A percentile compares a stretch with the other conserved stretches of the same genome.
Conservation (phyloP, 345 rosid species). For the Geranium rotundifolium region DNA sequence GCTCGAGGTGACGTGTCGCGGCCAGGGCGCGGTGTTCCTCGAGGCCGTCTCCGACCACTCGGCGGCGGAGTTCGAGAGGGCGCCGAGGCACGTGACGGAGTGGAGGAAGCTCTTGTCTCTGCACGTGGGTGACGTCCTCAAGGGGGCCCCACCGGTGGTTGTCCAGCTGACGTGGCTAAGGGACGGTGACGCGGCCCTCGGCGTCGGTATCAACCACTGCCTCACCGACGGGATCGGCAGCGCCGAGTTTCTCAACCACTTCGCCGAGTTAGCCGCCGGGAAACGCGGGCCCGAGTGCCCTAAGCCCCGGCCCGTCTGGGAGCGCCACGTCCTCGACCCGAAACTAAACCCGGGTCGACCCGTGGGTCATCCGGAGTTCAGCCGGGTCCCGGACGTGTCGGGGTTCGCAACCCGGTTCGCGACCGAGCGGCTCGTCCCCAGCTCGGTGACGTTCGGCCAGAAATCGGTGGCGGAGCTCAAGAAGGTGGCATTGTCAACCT, state of each 20-base stretch:
- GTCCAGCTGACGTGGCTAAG: background rate
- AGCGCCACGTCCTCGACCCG: slow-evolving; percentile 56
- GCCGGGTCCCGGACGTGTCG: slow-evolving; percentile 43
- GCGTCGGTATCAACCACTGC: background rate
- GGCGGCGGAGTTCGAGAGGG: background rate
- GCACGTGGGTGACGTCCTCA: background rate
- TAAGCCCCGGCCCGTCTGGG: slow-evolving; percentile 47
- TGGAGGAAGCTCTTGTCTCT: background rate
- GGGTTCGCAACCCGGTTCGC: slow-evolving; percentile 55
- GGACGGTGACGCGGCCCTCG: background rate
- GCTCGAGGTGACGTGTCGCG: background rate
- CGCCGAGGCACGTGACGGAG: background rate
- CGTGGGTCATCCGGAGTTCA: slow-evolving; percentile 36
- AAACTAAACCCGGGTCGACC: background rate
- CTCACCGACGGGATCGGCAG: background rate
- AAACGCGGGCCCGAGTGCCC: slow-evolving; percentile 9
- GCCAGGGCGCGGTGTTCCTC: background rate
- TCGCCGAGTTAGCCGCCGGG: slow-evolving; percentile 15
- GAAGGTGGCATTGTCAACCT: slow-evolving; percentile 26
- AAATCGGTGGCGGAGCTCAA: slow-evolving; percentile 39
- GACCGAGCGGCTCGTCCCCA: slow-evolving; percentile 48
- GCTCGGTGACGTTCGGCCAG: slow-evolving; percentile 36
- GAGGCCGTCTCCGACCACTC: background rate
- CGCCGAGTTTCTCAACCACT: slow-evolving; percentile 1
- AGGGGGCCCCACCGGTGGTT: background rate